Conservation (phyloP, 768 basidiomycete species). For the Boletales sp. region DNA sequence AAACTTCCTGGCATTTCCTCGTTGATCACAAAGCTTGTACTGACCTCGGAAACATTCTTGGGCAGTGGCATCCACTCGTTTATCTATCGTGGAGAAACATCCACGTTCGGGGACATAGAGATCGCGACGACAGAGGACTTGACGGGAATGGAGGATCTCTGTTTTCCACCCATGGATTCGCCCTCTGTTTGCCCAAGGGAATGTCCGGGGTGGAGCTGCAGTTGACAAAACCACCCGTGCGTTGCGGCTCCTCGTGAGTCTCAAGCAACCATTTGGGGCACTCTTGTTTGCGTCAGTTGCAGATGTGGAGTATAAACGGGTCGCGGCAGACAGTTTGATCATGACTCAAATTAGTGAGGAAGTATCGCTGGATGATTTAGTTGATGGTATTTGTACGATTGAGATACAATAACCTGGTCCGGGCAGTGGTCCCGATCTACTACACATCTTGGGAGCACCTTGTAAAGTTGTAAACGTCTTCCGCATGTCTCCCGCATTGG, state of each 20-base stretch:
- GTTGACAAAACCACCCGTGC: neutral
- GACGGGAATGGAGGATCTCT: too few relatives aligned
- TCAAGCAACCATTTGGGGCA: conserved; percentile 3
- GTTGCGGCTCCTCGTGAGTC: conserved; percentile 2
- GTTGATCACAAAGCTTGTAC: neutral
- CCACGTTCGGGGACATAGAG: neutral
- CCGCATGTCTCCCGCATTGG: too few relatives aligned
- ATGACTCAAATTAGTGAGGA: neutral
- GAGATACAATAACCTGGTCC: neutral
- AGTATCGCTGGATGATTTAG: neutral
- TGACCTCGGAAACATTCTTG: neutral
- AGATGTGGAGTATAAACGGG: neutral
- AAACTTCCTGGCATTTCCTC: conserved; percentile 2
- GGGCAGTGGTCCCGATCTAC: too few relatives aligned
- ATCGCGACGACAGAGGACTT: too few relatives aligned
- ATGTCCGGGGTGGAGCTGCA: too few relatives aligned
- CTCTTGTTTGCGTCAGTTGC: conserved; percentile 1
- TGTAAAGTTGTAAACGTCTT: too few relatives aligned
- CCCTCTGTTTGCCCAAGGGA: neutral
- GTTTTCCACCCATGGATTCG: neutral
- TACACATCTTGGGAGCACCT: too few relatives aligned
- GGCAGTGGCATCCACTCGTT: neutral
- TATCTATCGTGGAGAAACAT: neutral
- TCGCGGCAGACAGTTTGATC: conserved; percentile 2
- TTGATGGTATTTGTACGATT: neutral